Evolutionary conservation across 2,329 filamentous ascomycete genomes (phyloP).

Genomic region (Lizonia empirigonia): DNA sequence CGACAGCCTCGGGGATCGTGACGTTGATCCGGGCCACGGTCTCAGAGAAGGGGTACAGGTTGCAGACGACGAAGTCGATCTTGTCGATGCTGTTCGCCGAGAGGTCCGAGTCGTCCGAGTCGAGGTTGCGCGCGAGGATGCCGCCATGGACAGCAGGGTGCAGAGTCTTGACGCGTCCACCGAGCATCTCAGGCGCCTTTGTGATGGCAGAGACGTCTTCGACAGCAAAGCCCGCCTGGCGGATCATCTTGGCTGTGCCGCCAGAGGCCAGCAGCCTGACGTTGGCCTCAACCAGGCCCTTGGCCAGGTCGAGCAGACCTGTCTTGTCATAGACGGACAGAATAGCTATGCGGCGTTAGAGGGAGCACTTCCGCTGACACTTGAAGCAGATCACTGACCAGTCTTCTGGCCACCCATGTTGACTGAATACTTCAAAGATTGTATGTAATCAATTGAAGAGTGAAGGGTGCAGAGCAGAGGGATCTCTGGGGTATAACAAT

Average conservation of each 20-base stretch:
- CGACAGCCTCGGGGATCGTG: slow-evolving; percentile 93
- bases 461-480: slow-evolving; percentile 11
- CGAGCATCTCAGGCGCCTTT: slow-evolving; percentile 91
- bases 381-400: slow-evolving; percentile 27
- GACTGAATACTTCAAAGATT: slow-evolving; percentile 18
- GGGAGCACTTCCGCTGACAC: neutral
- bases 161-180: slow-evolving; percentile 90
- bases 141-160: slow-evolving; percentile 85
- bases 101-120: slow-evolving; percentile 95
- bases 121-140: slow-evolving; percentile 92
- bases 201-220: slow-evolving; percentile 99
- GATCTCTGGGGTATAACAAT: slow-evolving; percentile 30
- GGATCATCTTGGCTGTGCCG: slow-evolving; percentile 93
- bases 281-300: slow-evolving; percentile 46
- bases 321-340: slow-evolving; percentile 99
- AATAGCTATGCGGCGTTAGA: slow-evolving; percentile 65
- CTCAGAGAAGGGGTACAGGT: slow-evolving; percentile 99
- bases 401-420: slow-evolving; percentile 47
- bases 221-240: slow-evolving; percentile 92
- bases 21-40: slow-evolving; percentile 97
- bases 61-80: slow-evolving; percentile 71
- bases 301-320: slow-evolving; percentile 54
- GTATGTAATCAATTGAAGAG: slow-evolving; percentile 22
- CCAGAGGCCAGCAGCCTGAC: slow-evolving; percentile 81
- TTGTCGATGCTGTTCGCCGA: slow-evolving; percentile 54